A percentile compares a stretch with the other conserved stretches of the same genome.
Evolutionary conservation across 345 rosid genomes (phyloP).

Genomic region (Euphorbia lathyris): DNA sequence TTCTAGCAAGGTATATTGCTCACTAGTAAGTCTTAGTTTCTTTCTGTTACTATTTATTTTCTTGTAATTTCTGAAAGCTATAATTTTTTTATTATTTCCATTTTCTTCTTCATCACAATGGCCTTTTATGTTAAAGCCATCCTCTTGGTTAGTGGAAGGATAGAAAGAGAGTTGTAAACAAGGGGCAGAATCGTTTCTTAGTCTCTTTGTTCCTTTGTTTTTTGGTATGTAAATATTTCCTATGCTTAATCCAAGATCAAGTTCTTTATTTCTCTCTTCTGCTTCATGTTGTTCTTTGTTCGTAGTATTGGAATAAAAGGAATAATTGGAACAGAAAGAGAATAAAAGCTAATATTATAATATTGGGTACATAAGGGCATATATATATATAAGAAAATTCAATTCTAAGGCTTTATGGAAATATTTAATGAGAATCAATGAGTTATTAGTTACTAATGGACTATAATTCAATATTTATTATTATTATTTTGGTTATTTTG

Average conservation of each 20-base stretch:
- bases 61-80: no score
- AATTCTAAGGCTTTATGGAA: constrained; percentile 13
- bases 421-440: constrained; percentile 4
- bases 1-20: no score
- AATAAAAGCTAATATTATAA: neutral
- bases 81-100: no score
- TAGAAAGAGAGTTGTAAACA: no score
- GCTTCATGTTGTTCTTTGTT: constrained; percentile 20
- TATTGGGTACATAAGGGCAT: neutral
- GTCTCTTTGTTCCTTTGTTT: neutral
- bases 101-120: no score
- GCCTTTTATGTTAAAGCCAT: no score
- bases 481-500: no score
- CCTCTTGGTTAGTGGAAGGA: no score
- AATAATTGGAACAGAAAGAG: neutral
- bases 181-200: no score
- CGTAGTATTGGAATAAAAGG: no score
- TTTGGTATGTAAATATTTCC: constrained; percentile 7
- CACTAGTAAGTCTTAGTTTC: no score
- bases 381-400: neutral
- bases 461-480: neutral
- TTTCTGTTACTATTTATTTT: no score
- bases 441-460: constrained; percentile 1
- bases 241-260: constrained; percentile 28
- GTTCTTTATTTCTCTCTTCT: constrained; percentile 25